Percentiles rank a stretch among this genome's conserved stretches.
Conservation (phyloP, 2,329 filamentous ascomycete genomes). For the Cladosporium sp. region DNA sequence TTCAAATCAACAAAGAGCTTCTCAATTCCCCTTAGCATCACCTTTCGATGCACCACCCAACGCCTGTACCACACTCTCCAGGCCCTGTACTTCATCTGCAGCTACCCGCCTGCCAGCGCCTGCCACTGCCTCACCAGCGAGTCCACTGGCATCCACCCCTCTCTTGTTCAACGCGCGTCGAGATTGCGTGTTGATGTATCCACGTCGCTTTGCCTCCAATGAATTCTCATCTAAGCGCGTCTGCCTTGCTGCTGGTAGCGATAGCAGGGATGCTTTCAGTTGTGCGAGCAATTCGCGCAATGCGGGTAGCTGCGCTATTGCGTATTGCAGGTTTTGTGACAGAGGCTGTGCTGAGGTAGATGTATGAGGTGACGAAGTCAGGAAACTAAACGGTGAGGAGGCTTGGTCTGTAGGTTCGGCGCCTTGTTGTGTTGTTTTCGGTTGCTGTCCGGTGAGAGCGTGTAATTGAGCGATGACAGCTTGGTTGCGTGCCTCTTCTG, state of each 20-base stretch:
- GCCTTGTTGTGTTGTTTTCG: conserved; percentile 4
- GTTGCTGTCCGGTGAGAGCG: conserved; percentile 44
- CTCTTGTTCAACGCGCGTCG: conserved; percentile 70
- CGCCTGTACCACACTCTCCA: conserved; percentile 35
- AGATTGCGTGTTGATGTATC: conserved; percentile 80
- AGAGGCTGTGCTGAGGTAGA: conserved; percentile 49
- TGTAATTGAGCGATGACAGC: conserved; percentile 63
- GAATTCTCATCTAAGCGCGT: conserved; percentile 35
- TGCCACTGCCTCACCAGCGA: neutral
- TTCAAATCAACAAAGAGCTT: neutral
- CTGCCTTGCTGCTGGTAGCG: conserved; percentile 26
- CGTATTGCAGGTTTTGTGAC: conserved; percentile 70
- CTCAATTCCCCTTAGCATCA: conserved; percentile 12
- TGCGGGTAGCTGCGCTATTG: conserved; percentile 76
- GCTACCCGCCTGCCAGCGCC: conserved; percentile 1
- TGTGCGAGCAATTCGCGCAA: conserved; percentile 66
- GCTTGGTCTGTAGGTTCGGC: conserved; percentile 11
- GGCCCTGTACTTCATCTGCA: conserved; percentile 33
- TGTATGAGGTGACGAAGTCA: conserved; percentile 46
- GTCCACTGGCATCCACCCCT: conserved; percentile 52
- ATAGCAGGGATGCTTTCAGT: conserved; percentile 37
- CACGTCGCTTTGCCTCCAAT: conserved; percentile 64
- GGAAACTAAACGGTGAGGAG: conserved; percentile 49
- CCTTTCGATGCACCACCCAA: conserved; percentile 22
- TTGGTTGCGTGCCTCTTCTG: conserved; percentile 69